Evolutionary conservation across 495 filamentous ascomycete genomes (phyloP), one percentile per base, ranked within the genome.

Genomic region (Trichoderma orchidacearum): DNA sequence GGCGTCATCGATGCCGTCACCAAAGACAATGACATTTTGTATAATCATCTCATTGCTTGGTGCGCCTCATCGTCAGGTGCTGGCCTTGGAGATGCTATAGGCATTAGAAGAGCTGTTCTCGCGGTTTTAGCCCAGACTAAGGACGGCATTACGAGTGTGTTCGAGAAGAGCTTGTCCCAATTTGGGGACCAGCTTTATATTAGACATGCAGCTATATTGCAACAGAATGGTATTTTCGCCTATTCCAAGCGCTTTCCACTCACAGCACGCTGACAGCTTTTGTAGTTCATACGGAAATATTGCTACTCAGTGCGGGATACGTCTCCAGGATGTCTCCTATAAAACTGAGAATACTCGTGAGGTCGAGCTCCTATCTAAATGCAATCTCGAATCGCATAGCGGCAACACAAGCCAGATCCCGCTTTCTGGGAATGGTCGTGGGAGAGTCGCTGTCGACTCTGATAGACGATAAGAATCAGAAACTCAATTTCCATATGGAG

Each of bases 161-260:
- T 94, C 17, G 80, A 87, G 58, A 86, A 82, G 63, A 75, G 75
- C 53, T 71, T 96, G 27, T 70, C 71, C 51, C 78, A 86, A 32
- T 95, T 96, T 64, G 87, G 85, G 11, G 91, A 97, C 61, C 82
- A 87, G 54, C 73, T 96, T 32, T 91, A 85, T 63, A 90, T 96
- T 61, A 87, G 84, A 57, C 89, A 96, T 66, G 81, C 85, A 5
- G 85, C 90, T 2, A 80, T 86, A 21, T 64, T 89, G 31, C 84
- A 88, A 60, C 93, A 99, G 77, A 89, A 96, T 80, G 87, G 89
- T 87, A 63, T 56, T n/a, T n/a, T n/a, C n/a, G 69, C 8, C 9
- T 11, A 28, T 28, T 53, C 8, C 15, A 53, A 18, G 18, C 18
- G 17, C 7, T 3, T 30, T 13, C 25, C 18, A 31, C 18, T 32